Conservation (phyloP, 2,329 filamentous ascomycete genomes). For the Apiospora hydei region DNA sequence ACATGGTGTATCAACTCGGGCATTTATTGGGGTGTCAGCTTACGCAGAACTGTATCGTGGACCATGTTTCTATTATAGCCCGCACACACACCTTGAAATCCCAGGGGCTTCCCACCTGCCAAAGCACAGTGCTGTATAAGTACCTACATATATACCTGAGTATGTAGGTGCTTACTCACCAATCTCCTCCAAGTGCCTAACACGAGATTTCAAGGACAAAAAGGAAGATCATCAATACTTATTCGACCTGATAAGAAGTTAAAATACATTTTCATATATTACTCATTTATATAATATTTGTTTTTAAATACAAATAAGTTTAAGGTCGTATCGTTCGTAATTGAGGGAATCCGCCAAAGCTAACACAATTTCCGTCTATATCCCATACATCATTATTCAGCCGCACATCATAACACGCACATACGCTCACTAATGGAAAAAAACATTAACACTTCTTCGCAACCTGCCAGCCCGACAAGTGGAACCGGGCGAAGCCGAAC, state of each 20-base stretch:
- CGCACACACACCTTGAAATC: background rate
- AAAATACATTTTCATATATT: background rate
- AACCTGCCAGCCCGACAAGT: constrained; percentile 16
- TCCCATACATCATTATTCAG: background rate
- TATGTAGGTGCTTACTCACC: background rate
- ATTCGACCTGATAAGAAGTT: background rate
- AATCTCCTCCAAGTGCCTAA: background rate
- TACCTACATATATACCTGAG: background rate
- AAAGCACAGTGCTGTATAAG: background rate
- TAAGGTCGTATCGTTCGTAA: background rate
- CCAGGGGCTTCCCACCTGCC: background rate
- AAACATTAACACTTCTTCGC: constrained; percentile 15
- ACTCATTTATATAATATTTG: background rate
- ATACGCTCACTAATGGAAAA: no score
- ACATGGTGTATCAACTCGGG: background rate
- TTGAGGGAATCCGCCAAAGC: background rate
- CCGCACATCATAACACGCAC: background rate
- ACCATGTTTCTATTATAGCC: background rate
- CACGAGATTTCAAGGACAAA: background rate
- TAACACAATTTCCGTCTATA: constrained; percentile 4
- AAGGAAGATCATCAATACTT: background rate
- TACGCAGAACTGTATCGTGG: background rate
- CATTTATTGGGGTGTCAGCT: background rate
- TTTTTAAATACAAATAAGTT: background rate
- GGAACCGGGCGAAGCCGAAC: constrained; percentile 14